Conservation (phyloP, 2,329 filamentous ascomycete genomes). For the Dactylonectria estremocensis region DNA sequence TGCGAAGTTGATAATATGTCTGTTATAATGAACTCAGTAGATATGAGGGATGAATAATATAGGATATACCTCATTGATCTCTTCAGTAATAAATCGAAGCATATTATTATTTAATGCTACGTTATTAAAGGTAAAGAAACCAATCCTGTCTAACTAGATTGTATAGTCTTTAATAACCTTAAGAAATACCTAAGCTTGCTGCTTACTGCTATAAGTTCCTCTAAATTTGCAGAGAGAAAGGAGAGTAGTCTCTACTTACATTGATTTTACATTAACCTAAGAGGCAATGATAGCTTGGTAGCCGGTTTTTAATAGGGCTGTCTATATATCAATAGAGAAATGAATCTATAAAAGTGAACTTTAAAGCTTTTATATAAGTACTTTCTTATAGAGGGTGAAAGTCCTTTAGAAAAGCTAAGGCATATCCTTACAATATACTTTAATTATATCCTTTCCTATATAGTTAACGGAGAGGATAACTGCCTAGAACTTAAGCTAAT, state of each 20-base stretch:
- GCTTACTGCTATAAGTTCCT: constrained; percentile 1
- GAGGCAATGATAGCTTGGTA: constrained; percentile 7
- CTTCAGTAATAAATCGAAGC: constrained; percentile 10
- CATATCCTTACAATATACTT: constrained; percentile 2
- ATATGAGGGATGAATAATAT: constrained; percentile 1
- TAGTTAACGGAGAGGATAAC: constrained; percentile 9
- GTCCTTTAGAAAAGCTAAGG: constrained; percentile 2
- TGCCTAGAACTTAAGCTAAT: constrained; percentile 4
- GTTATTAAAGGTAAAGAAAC: constrained; percentile 5
- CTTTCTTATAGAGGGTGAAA: constrained; percentile 6
- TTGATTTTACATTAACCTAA: constrained; percentile 3
- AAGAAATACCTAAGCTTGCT: constrained; percentile 6
- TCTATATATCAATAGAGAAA: constrained; percentile 8
- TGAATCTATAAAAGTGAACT: constrained; percentile 1
- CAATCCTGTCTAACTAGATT: constrained; percentile 7
- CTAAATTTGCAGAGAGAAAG: constrained; percentile 7
- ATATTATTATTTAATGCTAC: constrained; percentile 3
- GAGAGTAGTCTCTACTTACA: constrained; percentile 5
- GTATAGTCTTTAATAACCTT: constrained; percentile 3
- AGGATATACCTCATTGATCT: constrained; percentile 5
- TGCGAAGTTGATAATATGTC: constrained; percentile 21
- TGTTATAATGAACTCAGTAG: constrained; percentile 14
- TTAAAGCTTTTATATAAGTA: neutral
- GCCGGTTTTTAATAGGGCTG: constrained; percentile 5
- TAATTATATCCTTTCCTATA: constrained; percentile 8